Base-by-base conservation (phyloP, 75 land plant species). In the Sequoiadendron giganteum region DNA sequence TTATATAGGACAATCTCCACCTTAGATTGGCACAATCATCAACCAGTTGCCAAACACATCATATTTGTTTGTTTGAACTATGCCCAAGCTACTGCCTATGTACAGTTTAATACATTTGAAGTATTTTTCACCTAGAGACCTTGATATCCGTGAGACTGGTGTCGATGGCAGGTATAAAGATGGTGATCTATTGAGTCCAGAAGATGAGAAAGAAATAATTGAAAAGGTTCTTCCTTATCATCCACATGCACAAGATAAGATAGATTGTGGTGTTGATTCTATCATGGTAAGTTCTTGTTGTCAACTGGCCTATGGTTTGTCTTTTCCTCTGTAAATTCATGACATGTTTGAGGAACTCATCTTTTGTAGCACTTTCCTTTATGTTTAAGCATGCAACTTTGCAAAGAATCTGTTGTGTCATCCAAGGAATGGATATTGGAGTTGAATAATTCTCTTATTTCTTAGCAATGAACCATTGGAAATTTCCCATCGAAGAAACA, bases 171-270 rank as follows among this genome's bases (percentile, higher is more conserved):
- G 97, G 87, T 95, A 95, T 85, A 32, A 54, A 91, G 94, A 93
- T 89, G 97, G 97, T 32, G 92, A 94, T n/a, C 88, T 89, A 14
- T 86, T 95, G 78, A 90, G 82, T 30, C 77, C 18, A 19, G 91
- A 94, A 84, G 94, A 95, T 86, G 97, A 95, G 93, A 92, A 86
- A 84, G 88, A 68, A 49, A 90, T 95, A 25, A 86, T 95, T 55
- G 93, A 93, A 61, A 94, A 91, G 87, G 92, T 95, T 92, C 97
- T 95, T 86, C 90, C 91, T 14, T 87, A 92, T 91, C 97, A 95
- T 87, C 95, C 97, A 55, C 91, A 89, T 79, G 82, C 90, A 56
- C 91, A 90, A 85, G 95, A 92, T 87, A 95, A 95, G 87, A 89
- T 92, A 93, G 97, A 95, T 72, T 90, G 92, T 87, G 97, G 97